Evolutionary conservation across 768 basidiomycete genomes (phyloP).

Genomic region (Coprinopsis marcescibilis): DNA sequence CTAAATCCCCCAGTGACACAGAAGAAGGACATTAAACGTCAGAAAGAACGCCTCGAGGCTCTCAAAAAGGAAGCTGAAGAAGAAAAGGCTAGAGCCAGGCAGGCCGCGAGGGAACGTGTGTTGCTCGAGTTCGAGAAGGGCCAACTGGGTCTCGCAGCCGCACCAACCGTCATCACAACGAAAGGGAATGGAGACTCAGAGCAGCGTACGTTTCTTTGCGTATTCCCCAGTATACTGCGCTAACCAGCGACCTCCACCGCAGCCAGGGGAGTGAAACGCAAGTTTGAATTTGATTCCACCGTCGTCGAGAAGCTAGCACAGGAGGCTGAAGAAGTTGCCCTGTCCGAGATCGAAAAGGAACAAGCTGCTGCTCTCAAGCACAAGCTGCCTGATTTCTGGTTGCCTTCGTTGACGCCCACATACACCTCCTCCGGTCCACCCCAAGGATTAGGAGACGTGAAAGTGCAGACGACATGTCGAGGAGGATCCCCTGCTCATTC

Average conservation of each 20-base stretch:
- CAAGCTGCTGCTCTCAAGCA: conserved; percentile 78
- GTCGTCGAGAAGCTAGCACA: conserved; percentile 64
- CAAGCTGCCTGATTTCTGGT: conserved; percentile 96
- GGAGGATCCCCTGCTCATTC: conserved; percentile 76
- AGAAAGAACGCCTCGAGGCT: conserved; percentile 71
- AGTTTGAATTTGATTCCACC: conserved; percentile 76
- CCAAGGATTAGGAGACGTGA: conserved; percentile 68
- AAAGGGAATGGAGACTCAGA: conserved; percentile 34
- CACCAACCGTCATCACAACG: conserved; percentile 30
- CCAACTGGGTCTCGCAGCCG: conserved; percentile 63
- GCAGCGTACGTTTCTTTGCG: conserved; percentile 21
- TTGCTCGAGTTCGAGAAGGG: conserved; percentile 85
- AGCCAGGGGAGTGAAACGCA: conserved; percentile 70
- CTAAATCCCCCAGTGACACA: conserved; percentile 57
- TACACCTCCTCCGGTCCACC: conserved; percentile 59
- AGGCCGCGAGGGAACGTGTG: conserved; percentile 83
- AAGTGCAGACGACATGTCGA: conserved; percentile 84
- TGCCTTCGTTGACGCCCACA: conserved; percentile 87
- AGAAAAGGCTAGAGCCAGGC: conserved; percentile 62
- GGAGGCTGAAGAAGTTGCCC: conserved; percentile 86
- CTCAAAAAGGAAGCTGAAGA: conserved; percentile 77
- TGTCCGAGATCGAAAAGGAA: conserved; percentile 77
- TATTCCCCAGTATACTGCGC: not conserved
- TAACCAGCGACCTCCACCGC: not conserved
- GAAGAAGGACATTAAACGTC: conserved; percentile 90